Conservation (phyloP, 2,329 filamentous ascomycete genomes). For the Diaporthe sp. region DNA sequence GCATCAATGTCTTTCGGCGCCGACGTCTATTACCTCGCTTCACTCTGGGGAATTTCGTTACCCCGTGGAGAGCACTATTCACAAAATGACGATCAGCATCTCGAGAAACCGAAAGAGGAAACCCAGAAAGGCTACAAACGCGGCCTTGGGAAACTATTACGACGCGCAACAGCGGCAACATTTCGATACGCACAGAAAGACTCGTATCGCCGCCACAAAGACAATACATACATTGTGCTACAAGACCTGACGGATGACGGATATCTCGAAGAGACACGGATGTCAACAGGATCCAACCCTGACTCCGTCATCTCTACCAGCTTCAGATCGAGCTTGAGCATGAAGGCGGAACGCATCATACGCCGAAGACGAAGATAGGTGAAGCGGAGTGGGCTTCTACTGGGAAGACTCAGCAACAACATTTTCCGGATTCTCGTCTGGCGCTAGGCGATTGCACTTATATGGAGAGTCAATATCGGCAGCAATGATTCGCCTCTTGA, state of each 20-base stretch:
- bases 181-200: not conserved
- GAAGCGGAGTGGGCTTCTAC: not conserved
- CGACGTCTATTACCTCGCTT: not conserved
- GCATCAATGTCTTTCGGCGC: conserved; percentile 8
- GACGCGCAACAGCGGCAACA: not conserved
- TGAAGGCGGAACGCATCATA: not conserved
- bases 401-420: no score
- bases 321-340: conserved; percentile 6
- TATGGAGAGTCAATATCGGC: not conserved
- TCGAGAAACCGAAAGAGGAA: not conserved
- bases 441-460: no score
- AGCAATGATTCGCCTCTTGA: not conserved
- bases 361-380: not conserved
- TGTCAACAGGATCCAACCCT: not conserved
- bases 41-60: not conserved
- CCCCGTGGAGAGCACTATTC: not conserved
- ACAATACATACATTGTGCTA: not conserved
- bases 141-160: not conserved
- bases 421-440: not conserved
- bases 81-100: not conserved
- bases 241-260: not conserved
- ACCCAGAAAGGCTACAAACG: not conserved
- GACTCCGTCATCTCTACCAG: not conserved
- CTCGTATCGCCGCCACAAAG: not conserved
- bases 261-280: not conserved